Evolutionary conservation across 1,284 basidiomycete genomes (phyloP), one percentile per base, ranked within the genome.

Genomic region (Vanrija sp.): DNA sequence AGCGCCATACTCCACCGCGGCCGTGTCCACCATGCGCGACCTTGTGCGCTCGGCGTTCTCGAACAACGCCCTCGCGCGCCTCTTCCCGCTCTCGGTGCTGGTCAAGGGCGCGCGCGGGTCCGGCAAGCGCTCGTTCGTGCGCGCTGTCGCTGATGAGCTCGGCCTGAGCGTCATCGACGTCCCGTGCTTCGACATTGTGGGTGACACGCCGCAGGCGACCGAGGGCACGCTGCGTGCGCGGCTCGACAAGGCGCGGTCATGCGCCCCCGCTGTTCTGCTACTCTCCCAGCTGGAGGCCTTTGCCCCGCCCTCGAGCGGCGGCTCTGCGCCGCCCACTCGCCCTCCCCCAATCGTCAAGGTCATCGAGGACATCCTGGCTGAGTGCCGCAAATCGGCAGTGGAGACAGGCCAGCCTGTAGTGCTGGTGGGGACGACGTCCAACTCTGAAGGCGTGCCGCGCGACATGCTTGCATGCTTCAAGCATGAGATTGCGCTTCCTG

Each of bases 271-370:
- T 67, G 80, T 98, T 38, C 75, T 98, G 16, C 75, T 97, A 2
- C 78, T 99, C 43, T 81, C 87, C 16, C 86, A 96, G 65, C 77
- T 93, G 21, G 92, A 98, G 64, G 94, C 89, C 0, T 78, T 98
- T 10, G 82, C 83, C 5, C 83, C 87, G 60, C 86, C 84, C 29
- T 85, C 86, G 0, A 80, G 83, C 23, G 86, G 84, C 1, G 87
- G 87, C 79, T 52, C 43, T 23, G 60, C 46, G 26, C 59, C 59
- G n/a, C 51, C 47, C 23, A 49, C 48, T 46, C 51, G 49, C 28
- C 57, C 64, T 5, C 66, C 72, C 5, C 52, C 68, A 2, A 64
- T 72, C 16, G 66, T 67, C 21, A 73, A 69, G 50, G 61, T 70
- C 6, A 45, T 74, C 16, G 65, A 67, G 47, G 65, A 65, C 44